Evolutionary conservation across 2,329 filamentous ascomycete genomes (phyloP), one percentile per base, ranked within the genome.

Genomic region (Neurospora sp.): DNA sequence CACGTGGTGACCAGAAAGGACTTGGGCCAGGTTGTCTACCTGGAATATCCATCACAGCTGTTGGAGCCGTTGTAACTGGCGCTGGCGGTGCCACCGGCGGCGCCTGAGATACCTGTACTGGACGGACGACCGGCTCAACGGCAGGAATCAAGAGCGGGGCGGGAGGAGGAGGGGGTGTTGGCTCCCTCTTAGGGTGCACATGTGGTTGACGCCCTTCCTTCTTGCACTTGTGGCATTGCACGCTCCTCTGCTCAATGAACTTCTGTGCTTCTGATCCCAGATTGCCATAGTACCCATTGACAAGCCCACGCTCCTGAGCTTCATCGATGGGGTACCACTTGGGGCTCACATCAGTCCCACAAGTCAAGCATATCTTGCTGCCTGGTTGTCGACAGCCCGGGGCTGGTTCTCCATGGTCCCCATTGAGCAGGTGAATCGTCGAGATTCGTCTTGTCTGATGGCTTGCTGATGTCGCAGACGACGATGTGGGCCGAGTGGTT

Each of bases 161-260:
- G 8, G 74, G 74, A 67, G 74, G 74, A 8, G 76, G 74, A 39
- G 76, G 72, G 19, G 79, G 76, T 2, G 74, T 72, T 28, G 78
- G 75, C 71, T 77, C 74, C 40, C 75, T 75, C 2, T 70, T 71
- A 38, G 71, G 75, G 70, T 80, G 80, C 28, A 79, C 75, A 36
- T 76, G 73, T 3, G 84, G 81, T 68, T 83, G 81, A 36, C 82
- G 83, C 70, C 85, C 85, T 38, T 80, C 78, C 76, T 87, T 89
- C 73, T 83, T 85, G 77, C 91, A 94, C 78, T 92, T 91, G 80
- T 94, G 91, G 75, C 91, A 94, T 78, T 93, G 90, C 73, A 88
- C 90, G 72, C 84, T 85, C 38, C 85, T 82, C 74, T 89, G 87
- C 69, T 86, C 84, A 62, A 87, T 81, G 75, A 88, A 88, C 76